These are phyloP conservation scores for Lophiotrema nucula DNA, from an alignment of 495 filamentous ascomycete genomes.

Conservation along the genomic window DNA sequence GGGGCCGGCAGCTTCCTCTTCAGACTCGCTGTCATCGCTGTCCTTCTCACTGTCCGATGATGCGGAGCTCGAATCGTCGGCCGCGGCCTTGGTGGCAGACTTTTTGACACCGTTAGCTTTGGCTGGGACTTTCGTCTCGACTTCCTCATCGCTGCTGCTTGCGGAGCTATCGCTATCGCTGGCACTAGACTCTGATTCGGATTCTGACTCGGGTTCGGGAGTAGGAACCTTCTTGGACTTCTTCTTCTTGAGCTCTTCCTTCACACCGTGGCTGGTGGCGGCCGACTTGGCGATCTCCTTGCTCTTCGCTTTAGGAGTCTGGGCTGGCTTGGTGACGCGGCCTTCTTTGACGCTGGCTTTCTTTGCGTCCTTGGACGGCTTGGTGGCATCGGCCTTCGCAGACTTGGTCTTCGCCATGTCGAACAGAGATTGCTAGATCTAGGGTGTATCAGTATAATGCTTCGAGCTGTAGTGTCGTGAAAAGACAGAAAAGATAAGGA, in stretches of 20 bases:
- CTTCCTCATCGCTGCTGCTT: conserved; percentile 31
- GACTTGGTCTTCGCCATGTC: conserved; percentile 32
- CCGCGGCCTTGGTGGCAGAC: conserved; percentile 26
- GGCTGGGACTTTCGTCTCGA: conserved; percentile 30
- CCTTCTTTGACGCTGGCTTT: conserved; percentile 46
- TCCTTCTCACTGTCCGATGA: conserved; percentile 33
- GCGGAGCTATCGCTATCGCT: conserved; percentile 39
- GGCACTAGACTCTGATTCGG: conserved; percentile 41
- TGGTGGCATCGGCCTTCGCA: conserved; percentile 25
- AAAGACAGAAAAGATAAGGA: conserved; percentile 1
- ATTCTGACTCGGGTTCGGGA: conserved; percentile 42
- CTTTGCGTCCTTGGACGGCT: conserved; percentile 25
- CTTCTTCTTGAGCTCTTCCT: conserved; percentile 42
- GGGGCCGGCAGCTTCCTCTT: conserved; percentile 33
- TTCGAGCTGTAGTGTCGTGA: background rate
- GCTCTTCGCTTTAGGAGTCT: conserved; percentile 42
- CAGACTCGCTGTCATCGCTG: conserved; percentile 40
- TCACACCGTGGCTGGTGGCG: conserved; percentile 25
- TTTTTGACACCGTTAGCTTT: conserved; percentile 40
- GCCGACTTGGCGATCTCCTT: conserved; percentile 48
- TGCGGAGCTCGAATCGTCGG: conserved; percentile 36
- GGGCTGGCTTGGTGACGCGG: conserved; percentile 45
- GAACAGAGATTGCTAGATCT: conserved; percentile 17
- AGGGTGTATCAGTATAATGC: conserved; percentile 19
- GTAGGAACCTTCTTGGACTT: conserved; percentile 53